Conservation (phyloP, 2,329 filamentous ascomycete genomes). For the Talaromyces sp. region DNA sequence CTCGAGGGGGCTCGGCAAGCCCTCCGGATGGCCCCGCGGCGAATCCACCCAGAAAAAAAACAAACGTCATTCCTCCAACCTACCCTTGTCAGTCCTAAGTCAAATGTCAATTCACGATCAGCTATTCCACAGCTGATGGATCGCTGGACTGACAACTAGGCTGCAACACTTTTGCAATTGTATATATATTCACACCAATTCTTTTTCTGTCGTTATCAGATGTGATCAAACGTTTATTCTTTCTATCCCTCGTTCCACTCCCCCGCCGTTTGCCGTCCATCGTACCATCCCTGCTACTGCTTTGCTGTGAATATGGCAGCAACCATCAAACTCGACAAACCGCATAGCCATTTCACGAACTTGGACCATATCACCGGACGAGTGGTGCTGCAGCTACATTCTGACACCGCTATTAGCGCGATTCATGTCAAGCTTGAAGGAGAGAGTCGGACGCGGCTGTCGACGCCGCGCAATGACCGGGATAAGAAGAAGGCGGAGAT, state of each 20-base stretch:
- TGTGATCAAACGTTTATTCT: not conserved
- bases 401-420: slow-evolving; percentile 45
- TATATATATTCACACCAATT: not conserved
- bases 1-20: not conserved
- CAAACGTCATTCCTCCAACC: slow-evolving; percentile 2
- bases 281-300: not conserved
- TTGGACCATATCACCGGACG: slow-evolving; percentile 49
- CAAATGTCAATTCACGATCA: not conserved
- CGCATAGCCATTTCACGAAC: slow-evolving; percentile 48
- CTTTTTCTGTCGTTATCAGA: not conserved
- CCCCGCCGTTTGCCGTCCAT: not conserved
- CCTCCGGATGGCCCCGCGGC: not conserved
- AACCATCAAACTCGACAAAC: slow-evolving; percentile 45
- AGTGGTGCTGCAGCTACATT: slow-evolving; percentile 43
- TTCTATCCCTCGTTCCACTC: not conserved
- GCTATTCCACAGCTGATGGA: slow-evolving; percentile 6
- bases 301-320: slow-evolving; percentile 47
- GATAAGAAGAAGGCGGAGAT: slow-evolving; percentile 49
- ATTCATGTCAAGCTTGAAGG: slow-evolving; percentile 52
- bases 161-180: slow-evolving; percentile 4
- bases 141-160: not conserved
- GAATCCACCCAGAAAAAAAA: slow-evolving; percentile 1
- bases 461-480: slow-evolving; percentile 41
- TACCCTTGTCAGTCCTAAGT: not conserved
- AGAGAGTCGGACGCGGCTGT: slow-evolving; percentile 48